phyloP scores from a whole-genome alignment of 2,329 filamentous ascomycete species.

The Phialocephala subalpina region DNA sequence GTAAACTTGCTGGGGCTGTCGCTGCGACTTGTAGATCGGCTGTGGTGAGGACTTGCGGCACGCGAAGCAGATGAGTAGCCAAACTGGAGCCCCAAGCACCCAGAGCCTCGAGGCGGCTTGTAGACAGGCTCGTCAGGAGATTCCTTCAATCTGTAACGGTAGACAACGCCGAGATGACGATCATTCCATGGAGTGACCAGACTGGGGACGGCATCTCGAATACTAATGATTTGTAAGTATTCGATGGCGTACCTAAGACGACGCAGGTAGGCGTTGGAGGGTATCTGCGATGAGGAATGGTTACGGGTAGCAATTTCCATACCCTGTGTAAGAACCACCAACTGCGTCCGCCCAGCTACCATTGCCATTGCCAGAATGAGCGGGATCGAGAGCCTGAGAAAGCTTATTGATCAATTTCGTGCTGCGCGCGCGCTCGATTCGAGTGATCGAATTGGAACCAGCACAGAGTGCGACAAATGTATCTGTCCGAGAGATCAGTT shows the following conservation, averaged over 20 bases:
- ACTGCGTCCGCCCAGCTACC: constrained; percentile 27
- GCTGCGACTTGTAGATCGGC: not conserved
- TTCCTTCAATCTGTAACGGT: constrained; percentile 18
- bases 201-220: constrained; percentile 2
- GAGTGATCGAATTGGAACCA: constrained; percentile 18
- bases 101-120: not conserved
- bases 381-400: constrained; percentile 4
- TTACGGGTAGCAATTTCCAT: not conserved
- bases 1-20: not conserved
- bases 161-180: constrained; percentile 29
- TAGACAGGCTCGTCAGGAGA: not conserved
- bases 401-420: constrained; percentile 12
- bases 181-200: constrained; percentile 22
- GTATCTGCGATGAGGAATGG: not conserved
- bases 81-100: not conserved
- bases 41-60: not conserved
- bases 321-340: constrained; percentile 25
- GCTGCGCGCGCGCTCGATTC: constrained; percentile 15
- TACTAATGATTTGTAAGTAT: not conserved
- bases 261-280: not conserved
- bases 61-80: not conserved
- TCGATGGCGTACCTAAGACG: not conserved
- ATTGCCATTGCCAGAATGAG: not conserved
- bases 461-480: constrained; percentile 27
- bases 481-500: constrained; percentile 5